These are phyloP conservation scores for Monosporascus sp. DNA, from an alignment of 2,329 filamentous ascomycete species.

Conservation along the genomic window DNA sequence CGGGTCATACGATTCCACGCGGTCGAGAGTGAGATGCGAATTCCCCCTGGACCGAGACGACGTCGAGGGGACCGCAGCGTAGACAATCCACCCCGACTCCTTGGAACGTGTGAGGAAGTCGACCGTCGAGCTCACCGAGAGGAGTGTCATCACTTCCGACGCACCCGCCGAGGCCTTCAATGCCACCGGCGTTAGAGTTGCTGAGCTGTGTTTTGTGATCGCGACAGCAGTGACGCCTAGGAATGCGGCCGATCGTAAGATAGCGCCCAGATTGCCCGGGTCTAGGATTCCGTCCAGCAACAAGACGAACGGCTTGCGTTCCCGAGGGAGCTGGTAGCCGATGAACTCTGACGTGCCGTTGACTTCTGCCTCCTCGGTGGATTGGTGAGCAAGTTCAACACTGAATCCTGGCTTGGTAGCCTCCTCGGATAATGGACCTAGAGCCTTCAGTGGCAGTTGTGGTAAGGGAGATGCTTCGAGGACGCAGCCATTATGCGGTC, in stretches of 20 bases:
- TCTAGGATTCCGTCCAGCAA: slow-evolving; percentile 75
- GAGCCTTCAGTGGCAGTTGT: slow-evolving; percentile 57
- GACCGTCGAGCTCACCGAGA: slow-evolving; percentile 61
- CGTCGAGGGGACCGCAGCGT: slow-evolving; percentile 61
- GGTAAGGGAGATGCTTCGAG: slow-evolving; percentile 84
- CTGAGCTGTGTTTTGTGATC: slow-evolving; percentile 68
- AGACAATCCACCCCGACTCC: slow-evolving; percentile 74
- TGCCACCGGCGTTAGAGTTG: slow-evolving; percentile 68
- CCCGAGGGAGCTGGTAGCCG: slow-evolving; percentile 27
- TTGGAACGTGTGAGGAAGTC: slow-evolving; percentile 66
- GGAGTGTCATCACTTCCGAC: slow-evolving; percentile 70
- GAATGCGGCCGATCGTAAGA: slow-evolving; percentile 83
- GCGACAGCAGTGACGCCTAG: slow-evolving; percentile 83
- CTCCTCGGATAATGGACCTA: slow-evolving; percentile 45
- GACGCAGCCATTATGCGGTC: slow-evolving; percentile 86
- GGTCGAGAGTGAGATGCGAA: slow-evolving; percentile 44
- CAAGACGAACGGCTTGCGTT: slow-evolving; percentile 63
- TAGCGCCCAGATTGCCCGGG: slow-evolving; percentile 84
- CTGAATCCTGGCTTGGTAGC: slow-evolving; percentile 46
- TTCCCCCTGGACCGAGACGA: slow-evolving; percentile 26
- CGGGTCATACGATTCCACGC: slow-evolving; percentile 46
- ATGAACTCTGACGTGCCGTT: slow-evolving; percentile 62
- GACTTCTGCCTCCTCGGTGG: slow-evolving; percentile 64
- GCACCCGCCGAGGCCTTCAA: slow-evolving; percentile 88
- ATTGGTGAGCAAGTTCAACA: slow-evolving; percentile 61